A percentile compares a stretch with the other conserved stretches of the same genome.
Conservation (phyloP, 2,329 filamentous ascomycete species). For the Thermothelomyces thermophilus region DNA sequence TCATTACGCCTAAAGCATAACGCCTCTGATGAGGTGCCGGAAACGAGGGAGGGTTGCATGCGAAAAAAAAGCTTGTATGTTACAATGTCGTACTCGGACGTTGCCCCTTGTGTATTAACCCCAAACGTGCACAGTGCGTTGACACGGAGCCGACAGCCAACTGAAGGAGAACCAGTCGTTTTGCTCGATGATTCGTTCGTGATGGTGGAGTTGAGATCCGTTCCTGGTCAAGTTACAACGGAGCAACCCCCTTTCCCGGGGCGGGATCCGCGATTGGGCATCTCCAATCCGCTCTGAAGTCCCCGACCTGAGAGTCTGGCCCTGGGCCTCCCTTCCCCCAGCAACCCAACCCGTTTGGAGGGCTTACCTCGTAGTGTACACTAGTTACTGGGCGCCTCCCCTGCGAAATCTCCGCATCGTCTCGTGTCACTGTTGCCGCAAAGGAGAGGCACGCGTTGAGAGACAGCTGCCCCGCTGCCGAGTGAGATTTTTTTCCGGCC, state of each 20-base stretch:
- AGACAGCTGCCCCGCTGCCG: not conserved
- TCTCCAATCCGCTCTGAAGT: slow-evolving; percentile 15
- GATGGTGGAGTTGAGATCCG: not conserved
- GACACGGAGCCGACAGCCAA: not conserved
- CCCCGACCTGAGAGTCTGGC: slow-evolving; percentile 4
- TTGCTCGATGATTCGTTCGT: not conserved
- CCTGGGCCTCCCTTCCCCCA: no score
- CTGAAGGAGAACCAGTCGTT: not conserved
- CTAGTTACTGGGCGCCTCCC: not conserved
- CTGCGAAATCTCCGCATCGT: slow-evolving; percentile 11
- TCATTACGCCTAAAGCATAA: no score
- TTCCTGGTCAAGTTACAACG: not conserved
- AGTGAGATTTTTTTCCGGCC: slow-evolving; percentile 13
- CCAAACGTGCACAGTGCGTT: slow-evolving; percentile 7
- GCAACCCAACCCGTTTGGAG: no score
- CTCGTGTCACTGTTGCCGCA: slow-evolving; percentile 15
- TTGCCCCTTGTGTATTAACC: not conserved
- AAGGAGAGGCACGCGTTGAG: slow-evolving; percentile 1
- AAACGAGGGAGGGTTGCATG: no score
- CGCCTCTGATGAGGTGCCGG: no score
- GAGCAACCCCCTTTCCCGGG: not conserved
- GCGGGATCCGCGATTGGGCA: not conserved
- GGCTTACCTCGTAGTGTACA: no score
- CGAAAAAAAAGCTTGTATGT: not conserved
- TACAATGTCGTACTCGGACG: not conserved